Base-by-base conservation (phyloP, 2,329 filamentous ascomycete genomes). In the Penicillium sp. region DNA sequence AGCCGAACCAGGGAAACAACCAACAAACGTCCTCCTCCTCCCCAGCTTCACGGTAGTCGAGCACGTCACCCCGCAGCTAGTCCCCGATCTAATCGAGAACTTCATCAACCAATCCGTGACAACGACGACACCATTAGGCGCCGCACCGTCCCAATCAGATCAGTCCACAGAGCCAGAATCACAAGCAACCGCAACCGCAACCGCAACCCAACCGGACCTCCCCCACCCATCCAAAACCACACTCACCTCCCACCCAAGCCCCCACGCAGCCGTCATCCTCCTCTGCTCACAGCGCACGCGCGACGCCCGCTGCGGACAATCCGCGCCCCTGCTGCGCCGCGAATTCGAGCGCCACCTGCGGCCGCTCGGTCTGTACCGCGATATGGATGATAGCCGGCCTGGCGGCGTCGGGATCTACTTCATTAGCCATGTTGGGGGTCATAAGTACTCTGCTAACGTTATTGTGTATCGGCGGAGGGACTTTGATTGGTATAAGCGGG, bases 341-440 rank as follows among this genome's bases (percentile, higher is more conserved):
- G 93, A 97, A 72, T 82, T 99, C 46, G 89, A 95, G 75, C 81
- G 92, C 1, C 89, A 96, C 67, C 78, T 97, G 30, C 84, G 90
- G 0, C 87, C 88, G 1, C 76, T 95, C 11, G 91, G 90, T 0
- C 74, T 99, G 16, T 91, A 87, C 69, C 84, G 93, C 27, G 92
- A 97, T 66, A 73, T 93, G 39, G 83, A 95, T 65, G 93, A 99
- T 67, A 84, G 90, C 68, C 76, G 93, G 50, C 89, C 91, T 0
- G 92, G 92, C 10, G 93, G 93, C 11, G 92, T 96, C 5, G 92
- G 89, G 0, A 88, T 99, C 57, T 95, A 95, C 73, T 97, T 96
- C 67, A 95, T 97, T 65, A 92, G 84, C 59, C 93, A 99, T 65
- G 90, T 96, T 2, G 93, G 93, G 25, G 93, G 93, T 0, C 93